Evolutionary conservation across 306 rosid genomes (phyloP), one percentile per base, ranked within the genome.

Genomic region (Vigna mungo): DNA sequence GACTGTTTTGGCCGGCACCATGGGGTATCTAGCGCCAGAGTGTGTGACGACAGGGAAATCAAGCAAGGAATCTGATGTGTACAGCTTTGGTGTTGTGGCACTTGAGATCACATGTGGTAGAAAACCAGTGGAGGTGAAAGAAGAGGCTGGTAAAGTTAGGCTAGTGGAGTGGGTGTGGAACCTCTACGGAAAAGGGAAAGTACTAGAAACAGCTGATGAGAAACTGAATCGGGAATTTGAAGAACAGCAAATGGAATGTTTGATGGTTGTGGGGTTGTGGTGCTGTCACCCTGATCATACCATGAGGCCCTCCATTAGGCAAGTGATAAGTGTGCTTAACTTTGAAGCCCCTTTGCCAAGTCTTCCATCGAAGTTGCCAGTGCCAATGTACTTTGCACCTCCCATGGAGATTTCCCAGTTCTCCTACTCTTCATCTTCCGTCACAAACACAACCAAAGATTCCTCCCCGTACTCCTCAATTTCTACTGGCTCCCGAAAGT

Each of bases 91-190:
- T 20, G 92, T 83, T 9, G 97, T 92, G 9, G 81, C 87, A n/a
- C 92, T 90, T 7, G 97, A 92, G 68, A 87, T 90, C 37, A 13
- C 89, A 15, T 83, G 93, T 66, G 97, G 97, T 77, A 86, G 96
- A 76, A 87, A 86, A n/a, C 87, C 92, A 2, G 86, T 92, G 3
- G 90, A 90, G 6, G 71, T 32, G 9, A 86, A 61, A 71, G 85
- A 73, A n/a, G 89, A 88, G 56, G 70, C 80, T 2, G 53, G 55
- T 6, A 84, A 74, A 78, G 87, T 83, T 8, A 86, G 90, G 79
- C 80, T 90, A 7, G 87, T 92, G 59, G 92, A 92, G 71, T 90
- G 96, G 92, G 90, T 84, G 34, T 90, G 97, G 96, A 86, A 76
- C 3, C 86, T 92, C 17, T 87, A 92, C 49, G 96, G 97, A 7